These are phyloP conservation scores for Coemansia sp. DNA, from an alignment of 192 early-diverging fungal species.

Conservation along the genomic window DNA sequence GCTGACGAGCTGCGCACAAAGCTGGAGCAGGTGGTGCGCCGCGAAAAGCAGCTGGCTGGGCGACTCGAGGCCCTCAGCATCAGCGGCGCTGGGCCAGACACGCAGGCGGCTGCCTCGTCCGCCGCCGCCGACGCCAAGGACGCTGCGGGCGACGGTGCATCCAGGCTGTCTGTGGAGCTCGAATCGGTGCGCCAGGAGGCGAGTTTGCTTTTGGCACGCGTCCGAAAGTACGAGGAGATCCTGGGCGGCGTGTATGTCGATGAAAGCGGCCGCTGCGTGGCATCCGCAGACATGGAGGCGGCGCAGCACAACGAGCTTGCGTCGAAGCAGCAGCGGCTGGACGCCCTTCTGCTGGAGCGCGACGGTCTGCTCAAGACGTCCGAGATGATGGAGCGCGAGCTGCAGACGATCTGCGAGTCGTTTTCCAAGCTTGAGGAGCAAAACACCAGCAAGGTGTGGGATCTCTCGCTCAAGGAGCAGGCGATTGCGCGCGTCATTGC, in stretches of 20 bases:
- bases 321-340: constrained; percentile 49
- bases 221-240: constrained; percentile 45
- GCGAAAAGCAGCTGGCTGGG: constrained; percentile 44
- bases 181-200: constrained; percentile 21
- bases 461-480: constrained; percentile 73
- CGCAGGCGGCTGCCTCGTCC: constrained; percentile 26
- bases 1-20: constrained; percentile 50
- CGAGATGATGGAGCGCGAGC: constrained; percentile 54
- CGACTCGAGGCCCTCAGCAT: constrained; percentile 44
- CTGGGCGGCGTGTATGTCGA: constrained; percentile 25
- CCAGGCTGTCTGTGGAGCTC: constrained; percentile 30
- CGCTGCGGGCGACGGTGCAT: no score
- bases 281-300: no score
- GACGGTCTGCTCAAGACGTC: constrained; percentile 54
- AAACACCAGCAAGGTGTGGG: constrained; percentile 73
- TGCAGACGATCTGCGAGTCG: constrained; percentile 55
- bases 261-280: constrained; percentile 15
- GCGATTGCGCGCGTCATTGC: constrained; percentile 70
- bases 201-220: constrained; percentile 27
- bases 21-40: constrained; percentile 50
- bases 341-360: constrained; percentile 53
- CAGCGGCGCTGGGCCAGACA: constrained; percentile 9
- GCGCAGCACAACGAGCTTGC: constrained; percentile 18
- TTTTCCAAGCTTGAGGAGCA: constrained; percentile 84
- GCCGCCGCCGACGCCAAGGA: constrained; percentile 12